A percentile compares a stretch with the other conserved stretches of the same genome.
Conservation (phyloP, 805 yeast species). For the Metschnikowia chrysomelidarum region DNA sequence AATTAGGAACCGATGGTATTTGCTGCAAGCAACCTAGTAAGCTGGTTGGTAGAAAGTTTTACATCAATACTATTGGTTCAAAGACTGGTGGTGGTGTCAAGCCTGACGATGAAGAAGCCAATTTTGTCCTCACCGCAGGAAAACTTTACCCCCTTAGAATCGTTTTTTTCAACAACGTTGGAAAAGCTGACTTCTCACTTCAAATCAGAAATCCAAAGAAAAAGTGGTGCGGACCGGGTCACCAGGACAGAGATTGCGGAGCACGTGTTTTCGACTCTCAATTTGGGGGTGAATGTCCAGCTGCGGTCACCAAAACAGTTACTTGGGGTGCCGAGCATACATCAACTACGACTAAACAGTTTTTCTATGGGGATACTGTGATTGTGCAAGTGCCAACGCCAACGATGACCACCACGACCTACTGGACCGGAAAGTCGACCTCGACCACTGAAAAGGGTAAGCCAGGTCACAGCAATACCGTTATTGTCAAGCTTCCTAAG, state of each 20-base stretch:
- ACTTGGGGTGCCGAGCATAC: slow-evolving; percentile 14
- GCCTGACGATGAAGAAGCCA: slow-evolving; percentile 2
- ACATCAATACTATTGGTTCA: slow-evolving; percentile 9
- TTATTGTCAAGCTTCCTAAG: slow-evolving; percentile 13
- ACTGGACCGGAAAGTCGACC: slow-evolving; percentile 10
- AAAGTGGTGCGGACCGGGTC: no score
- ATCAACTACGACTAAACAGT: slow-evolving; percentile 12
- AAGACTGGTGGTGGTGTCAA: slow-evolving; percentile 10
- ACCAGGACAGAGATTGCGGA: no score
- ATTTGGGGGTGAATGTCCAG: no score
- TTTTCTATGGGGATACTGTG: slow-evolving; percentile 5
- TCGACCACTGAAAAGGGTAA: slow-evolving; percentile 5
- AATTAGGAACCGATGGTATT: slow-evolving; percentile 10
- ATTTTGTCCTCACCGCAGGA: slow-evolving; percentile 7
- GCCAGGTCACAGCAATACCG: slow-evolving; percentile 8
- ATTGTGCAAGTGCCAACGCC: not conserved
- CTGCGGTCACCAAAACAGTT: slow-evolving; percentile 1
- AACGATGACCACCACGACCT: slow-evolving; percentile 7
- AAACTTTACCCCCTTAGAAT: slow-evolving; percentile 13
- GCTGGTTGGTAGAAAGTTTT: slow-evolving; percentile 9
- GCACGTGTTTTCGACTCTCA: no score
- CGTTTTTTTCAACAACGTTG: slow-evolving; percentile 13
- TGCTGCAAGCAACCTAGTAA: slow-evolving; percentile 14
- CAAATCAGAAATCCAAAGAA: slow-evolving; percentile 5
- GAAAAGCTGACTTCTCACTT: slow-evolving; percentile 8